A percentile compares a stretch with the other conserved stretches of the same genome.
Conservation (phyloP, 2,329 filamentous ascomycete genomes). For the Bipolaris oryzae region DNA sequence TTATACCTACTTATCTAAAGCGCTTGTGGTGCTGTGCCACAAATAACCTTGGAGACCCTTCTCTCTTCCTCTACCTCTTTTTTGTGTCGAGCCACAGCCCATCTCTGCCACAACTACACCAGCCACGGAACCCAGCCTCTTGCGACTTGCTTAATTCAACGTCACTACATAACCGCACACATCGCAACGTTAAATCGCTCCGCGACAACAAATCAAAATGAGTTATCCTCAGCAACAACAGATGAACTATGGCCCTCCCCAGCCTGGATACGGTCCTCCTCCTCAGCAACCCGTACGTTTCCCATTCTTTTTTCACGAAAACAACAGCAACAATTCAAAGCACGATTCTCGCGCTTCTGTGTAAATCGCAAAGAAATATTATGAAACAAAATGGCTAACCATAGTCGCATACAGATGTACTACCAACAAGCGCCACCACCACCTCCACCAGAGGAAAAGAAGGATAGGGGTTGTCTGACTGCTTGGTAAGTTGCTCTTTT, state of each 20-base stretch:
- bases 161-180: slow-evolving; percentile 3
- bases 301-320: neutral
- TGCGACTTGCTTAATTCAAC: slow-evolving; percentile 17
- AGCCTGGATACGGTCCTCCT: slow-evolving; percentile 33
- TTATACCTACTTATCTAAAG: neutral
- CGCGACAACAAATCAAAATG: slow-evolving; percentile 6
- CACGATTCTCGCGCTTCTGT: no score
- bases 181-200: no score
- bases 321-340: no score
- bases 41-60: slow-evolving; percentile 1
- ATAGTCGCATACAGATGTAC: slow-evolving; percentile 34
- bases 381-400: neutral
- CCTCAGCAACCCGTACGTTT: slow-evolving; percentile 38
- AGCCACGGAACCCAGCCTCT: slow-evolving; percentile 15
- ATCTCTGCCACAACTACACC: no score
- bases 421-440: slow-evolving; percentile 39
- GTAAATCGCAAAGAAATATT: no score
- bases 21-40: slow-evolving; percentile 9
- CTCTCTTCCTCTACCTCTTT: slow-evolving; percentile 13
- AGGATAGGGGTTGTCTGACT: slow-evolving; percentile 41
- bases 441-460: slow-evolving; percentile 34
- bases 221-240: slow-evolving; percentile 25
- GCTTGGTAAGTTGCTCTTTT: slow-evolving; percentile 33
- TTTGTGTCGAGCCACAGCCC: neutral
- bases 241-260: slow-evolving; percentile 36